Evolutionary conservation across 371 early-diverging fungal genomes (phyloP).

Genomic region (Syncephalastrum monosporum): DNA sequence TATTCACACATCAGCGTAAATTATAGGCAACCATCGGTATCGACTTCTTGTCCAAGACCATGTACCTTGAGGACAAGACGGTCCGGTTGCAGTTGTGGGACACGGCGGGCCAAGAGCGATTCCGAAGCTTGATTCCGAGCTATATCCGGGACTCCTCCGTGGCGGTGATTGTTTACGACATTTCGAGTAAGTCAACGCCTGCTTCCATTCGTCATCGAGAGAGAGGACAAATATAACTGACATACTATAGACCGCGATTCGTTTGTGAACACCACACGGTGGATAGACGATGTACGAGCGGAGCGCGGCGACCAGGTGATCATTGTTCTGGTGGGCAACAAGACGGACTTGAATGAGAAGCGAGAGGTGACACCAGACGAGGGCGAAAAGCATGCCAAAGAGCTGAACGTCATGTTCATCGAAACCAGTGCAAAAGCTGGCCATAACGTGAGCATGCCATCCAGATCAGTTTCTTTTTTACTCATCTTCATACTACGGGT

Average conservation of each 20-base stretch:
- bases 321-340: conserved; percentile 99
- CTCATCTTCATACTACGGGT: neutral
- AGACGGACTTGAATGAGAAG: conserved; percentile 95
- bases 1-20: neutral
- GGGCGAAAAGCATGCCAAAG: conserved; percentile 95
- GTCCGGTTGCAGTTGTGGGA: conserved; percentile 99
- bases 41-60: conserved; percentile 99
- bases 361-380: conserved; percentile 95
- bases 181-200: conserved; percentile 65
- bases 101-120: conserved; percentile 99
- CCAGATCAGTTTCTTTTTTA: neutral
- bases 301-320: conserved; percentile 97
- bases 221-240: neutral
- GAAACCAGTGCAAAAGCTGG: conserved; percentile 97
- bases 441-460: conserved; percentile 64
- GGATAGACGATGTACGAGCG: conserved; percentile 98
- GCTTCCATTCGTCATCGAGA: neutral
- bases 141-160: conserved; percentile 99
- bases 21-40: conserved; percentile 98
- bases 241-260: conserved; percentile 75
- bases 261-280: conserved; percentile 93
- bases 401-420: conserved; percentile 94
- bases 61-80: conserved; percentile 96
- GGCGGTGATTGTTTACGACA: conserved; percentile 97
- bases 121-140: conserved; percentile 95